Evolutionary conservation across 192 early-diverging fungal species (phyloP).

Genomic region (Coemansia asiatica): DNA sequence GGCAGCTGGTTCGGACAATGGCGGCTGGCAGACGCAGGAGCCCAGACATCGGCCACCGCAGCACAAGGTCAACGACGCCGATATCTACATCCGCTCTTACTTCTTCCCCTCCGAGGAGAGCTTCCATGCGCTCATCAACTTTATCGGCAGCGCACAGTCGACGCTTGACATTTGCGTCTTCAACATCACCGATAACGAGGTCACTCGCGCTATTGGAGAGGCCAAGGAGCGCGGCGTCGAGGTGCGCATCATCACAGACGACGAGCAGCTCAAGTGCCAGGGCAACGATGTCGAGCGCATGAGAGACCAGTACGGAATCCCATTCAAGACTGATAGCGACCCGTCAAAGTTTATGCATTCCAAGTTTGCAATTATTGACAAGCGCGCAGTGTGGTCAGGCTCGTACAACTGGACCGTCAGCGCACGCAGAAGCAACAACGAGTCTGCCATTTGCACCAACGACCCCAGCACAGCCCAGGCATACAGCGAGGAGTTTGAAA

Average conservation of each 20-base stretch:
- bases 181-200: constrained; percentile 72
- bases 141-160: constrained; percentile 55
- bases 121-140: constrained; percentile 57
- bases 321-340: constrained; percentile 56
- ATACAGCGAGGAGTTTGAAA: constrained; percentile 63
- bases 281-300: constrained; percentile 61
- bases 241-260: constrained; percentile 74
- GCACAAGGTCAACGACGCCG: constrained; percentile 14
- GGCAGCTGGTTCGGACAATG: constrained; percentile 19
- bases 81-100: constrained; percentile 43
- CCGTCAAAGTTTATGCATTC: constrained; percentile 63
- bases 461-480: constrained; percentile 58
- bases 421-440: constrained; percentile 68
- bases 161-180: constrained; percentile 73
- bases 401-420: constrained; percentile 57
- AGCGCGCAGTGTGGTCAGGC: constrained; percentile 59
- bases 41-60: constrained; percentile 9
- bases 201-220: constrained; percentile 64
- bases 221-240: constrained; percentile 58
- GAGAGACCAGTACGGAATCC: constrained; percentile 47
- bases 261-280: constrained; percentile 60
- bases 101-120: constrained; percentile 68
- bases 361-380: constrained; percentile 70
- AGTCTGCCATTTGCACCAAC: constrained; percentile 69
- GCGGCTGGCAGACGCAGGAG: constrained; percentile 31